These are phyloP conservation scores for Coprinellus aureogranulatus DNA, from an alignment of 768 basidiomycete genomes.

Conservation along the genomic window DNA sequence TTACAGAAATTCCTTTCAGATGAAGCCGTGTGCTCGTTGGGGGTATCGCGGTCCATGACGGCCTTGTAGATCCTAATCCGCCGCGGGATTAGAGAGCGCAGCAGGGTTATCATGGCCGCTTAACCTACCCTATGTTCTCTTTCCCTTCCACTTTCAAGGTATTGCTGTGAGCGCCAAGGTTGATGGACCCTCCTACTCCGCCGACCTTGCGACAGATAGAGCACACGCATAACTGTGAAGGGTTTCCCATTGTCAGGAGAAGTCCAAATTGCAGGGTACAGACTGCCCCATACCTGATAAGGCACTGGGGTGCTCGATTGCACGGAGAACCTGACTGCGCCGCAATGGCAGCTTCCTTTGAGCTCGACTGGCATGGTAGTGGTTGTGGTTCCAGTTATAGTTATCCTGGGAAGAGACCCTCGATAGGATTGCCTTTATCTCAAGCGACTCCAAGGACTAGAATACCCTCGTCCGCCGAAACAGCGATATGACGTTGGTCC, in stretches of 20 bases:
- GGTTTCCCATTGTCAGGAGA: no score
- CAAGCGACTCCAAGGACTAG: neutral
- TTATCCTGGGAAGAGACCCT: neutral
- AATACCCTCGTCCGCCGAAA: neutral
- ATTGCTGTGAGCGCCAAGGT: slow-evolving; percentile 55
- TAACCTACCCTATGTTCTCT: slow-evolving; percentile 48
- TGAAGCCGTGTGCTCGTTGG: slow-evolving; percentile 41
- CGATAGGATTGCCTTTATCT: neutral
- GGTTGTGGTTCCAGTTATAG: neutral
- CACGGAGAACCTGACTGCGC: slow-evolving; percentile 45
- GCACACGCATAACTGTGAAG: slow-evolving; percentile 53
- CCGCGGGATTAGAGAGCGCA: no score
- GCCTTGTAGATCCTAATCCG: slow-evolving; percentile 70
- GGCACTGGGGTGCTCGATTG: slow-evolving; percentile 59
- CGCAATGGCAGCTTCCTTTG: slow-evolving; percentile 55
- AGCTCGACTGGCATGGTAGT: slow-evolving; percentile 54
- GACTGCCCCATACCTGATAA: slow-evolving; percentile 53
- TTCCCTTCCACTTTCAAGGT: slow-evolving; percentile 55
- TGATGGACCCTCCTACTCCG: slow-evolving; percentile 62
- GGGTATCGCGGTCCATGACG: slow-evolving; percentile 54
- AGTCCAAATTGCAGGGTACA: no score
- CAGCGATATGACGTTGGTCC: neutral
- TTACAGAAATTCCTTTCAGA: slow-evolving; percentile 66
- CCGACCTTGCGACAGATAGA: slow-evolving; percentile 74
- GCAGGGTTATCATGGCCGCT: no score